phyloP scores from a whole-genome alignment of 257 asterid species.

The Nicotiana noctiflora region DNA sequence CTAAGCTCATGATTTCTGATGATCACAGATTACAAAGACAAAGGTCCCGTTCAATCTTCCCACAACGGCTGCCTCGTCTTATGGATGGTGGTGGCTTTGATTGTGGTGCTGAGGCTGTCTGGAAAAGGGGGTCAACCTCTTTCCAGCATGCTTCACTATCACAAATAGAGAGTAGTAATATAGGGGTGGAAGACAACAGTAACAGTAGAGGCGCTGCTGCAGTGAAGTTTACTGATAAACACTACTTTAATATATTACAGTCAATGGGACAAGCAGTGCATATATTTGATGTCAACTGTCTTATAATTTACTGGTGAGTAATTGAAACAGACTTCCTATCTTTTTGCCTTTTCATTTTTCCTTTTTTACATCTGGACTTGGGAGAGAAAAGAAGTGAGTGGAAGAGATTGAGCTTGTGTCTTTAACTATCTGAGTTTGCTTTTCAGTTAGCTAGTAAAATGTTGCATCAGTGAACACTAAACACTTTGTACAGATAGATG shows the following conservation, averaged over 20 bases:
- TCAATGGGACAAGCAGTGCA: conserved; percentile 89
- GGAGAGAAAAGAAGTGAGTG: too few relatives aligned
- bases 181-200: conserved; percentile 5
- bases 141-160: conserved; percentile 71
- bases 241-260: conserved; percentile 78
- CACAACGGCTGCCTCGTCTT: conserved; percentile 47
- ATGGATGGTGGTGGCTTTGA: conserved; percentile 25
- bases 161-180: conserved; percentile 61
- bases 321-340: background rate
- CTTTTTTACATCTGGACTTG: background rate
- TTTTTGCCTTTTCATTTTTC: background rate
- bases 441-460: background rate
- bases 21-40: conserved; percentile 27
- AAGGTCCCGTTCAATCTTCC: conserved; percentile 81
- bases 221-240: conserved; percentile 57
- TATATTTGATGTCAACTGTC: conserved; percentile 49
- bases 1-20: conserved; percentile 39
- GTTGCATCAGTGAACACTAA: background rate
- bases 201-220: conserved; percentile 36
- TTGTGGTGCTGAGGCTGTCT: conserved; percentile 24
- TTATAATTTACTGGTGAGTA: conserved; percentile 82
- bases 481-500: background rate
- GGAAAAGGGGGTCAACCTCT: conserved; percentile 66
- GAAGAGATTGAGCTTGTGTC: background rate
- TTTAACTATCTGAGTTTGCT: background rate